Base-by-base conservation (phyloP, 495 filamentous ascomycete species). In the Ramalina intermedia region DNA sequence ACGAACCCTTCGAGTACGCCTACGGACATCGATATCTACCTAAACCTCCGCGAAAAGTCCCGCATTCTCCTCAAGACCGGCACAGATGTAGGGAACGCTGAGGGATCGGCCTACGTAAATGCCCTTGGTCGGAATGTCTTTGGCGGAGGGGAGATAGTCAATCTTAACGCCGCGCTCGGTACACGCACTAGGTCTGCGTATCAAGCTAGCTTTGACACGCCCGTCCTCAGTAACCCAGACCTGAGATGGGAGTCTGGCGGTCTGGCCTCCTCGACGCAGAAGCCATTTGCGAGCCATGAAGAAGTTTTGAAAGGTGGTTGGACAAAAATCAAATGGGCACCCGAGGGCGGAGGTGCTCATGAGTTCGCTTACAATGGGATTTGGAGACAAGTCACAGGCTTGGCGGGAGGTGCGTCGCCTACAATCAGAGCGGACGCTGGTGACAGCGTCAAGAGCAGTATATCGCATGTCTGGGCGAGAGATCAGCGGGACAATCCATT, bases 221-320 rank as follows among this genome's bases (percentile, higher is more conserved):
- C 91, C 0, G 65, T 96, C 42, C 66, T 80, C 20, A 81, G 81
- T 59, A 82, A 94, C 64, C 90, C 91, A 0, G 80, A 91, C 56
- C 66, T 90, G 41, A 73, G 79, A 40, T 69, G 83, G 33, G 77
- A 85, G 53, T 49, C 93, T 43, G 87, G 89, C 53, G 87, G 73
- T 2, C 72, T 91, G 40, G 78, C 81, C 21, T 90, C 83, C 53
- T 76, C 81, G 11, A 91, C 85, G 3, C 76, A 86, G 52, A 95
- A 95, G 59, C 73, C 78, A 13, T 96, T 85, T 81, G 85, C 91
- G 3, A 90, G 83, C 49, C 90, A 98, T 57, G 90, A 95, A 52
- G 93, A 96, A 66, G 78, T 79, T 1, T 63, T 90, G n/a, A 85
- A 79, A 54, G 88, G 88, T 18, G 87, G 76, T 8, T 81, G 76